A percentile compares a stretch with the other conserved stretches of the same genome.
These are phyloP conservation scores for Stagonosporopsis vannaccii DNA, from an alignment of 2,329 filamentous ascomycete species.

Conservation along the genomic window DNA sequence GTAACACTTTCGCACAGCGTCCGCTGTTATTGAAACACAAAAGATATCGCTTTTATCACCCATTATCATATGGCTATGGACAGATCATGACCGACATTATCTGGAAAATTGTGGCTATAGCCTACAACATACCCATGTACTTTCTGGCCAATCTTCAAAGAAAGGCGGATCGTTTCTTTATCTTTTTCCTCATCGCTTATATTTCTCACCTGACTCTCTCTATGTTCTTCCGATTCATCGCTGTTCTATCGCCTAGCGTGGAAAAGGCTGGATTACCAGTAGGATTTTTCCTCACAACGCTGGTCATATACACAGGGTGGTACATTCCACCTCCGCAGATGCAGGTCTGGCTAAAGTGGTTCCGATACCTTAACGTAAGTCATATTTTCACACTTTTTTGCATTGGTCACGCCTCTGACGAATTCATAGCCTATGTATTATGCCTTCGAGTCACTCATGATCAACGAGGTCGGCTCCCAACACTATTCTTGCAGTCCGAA, in stretches of 20 bases:
- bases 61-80: slow-evolving; percentile 42
- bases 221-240: slow-evolving; percentile 81
- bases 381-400: slow-evolving; percentile 59
- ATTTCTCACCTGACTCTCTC: slow-evolving; percentile 76
- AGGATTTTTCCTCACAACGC: slow-evolving; percentile 62
- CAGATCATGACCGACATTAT: slow-evolving; percentile 4
- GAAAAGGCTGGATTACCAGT: slow-evolving; percentile 63
- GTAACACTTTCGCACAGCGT: slow-evolving; percentile 63
- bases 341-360: slow-evolving; percentile 60
- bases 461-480: slow-evolving; percentile 68
- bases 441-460: slow-evolving; percentile 76
- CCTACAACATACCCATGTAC: slow-evolving; percentile 79
- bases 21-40: slow-evolving; percentile 88
- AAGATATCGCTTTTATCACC: slow-evolving; percentile 87
- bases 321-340: slow-evolving; percentile 56
- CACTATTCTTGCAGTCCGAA: slow-evolving; percentile 16
- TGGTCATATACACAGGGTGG: slow-evolving; percentile 71
- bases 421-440: slow-evolving; percentile 75
- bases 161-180: slow-evolving; percentile 78
- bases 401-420: neutral
- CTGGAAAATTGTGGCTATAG: slow-evolving; percentile 55
- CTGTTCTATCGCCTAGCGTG: slow-evolving; percentile 69
- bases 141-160: slow-evolving; percentile 82
- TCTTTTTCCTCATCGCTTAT: slow-evolving; percentile 77
- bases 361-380: slow-evolving; percentile 67